Evolutionary conservation across 2,329 filamentous ascomycete genomes (phyloP), one percentile per base, ranked within the genome.

Genomic region (Pseudogymnoascus sp.): DNA sequence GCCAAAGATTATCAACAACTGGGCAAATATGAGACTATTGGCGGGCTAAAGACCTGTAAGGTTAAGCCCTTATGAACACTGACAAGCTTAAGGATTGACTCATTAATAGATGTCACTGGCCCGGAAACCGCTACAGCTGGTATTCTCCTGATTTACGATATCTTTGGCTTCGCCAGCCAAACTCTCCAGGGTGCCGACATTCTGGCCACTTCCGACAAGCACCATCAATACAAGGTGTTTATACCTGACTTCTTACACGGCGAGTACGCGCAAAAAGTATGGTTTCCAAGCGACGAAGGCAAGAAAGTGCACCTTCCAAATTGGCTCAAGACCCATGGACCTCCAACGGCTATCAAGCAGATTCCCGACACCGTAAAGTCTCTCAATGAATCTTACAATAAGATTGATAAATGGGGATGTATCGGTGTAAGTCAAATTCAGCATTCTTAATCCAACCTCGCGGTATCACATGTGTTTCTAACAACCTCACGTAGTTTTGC

Each of bases 221-320:
- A 7, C 23, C 28, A 25, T 19, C 22, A 41, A 62, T 94, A 95
- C 79, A 86, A 86, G 68, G 90, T 96, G 67, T 92, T 92, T 76
- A 92, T 97, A 66, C 92, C 92, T 25, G 92, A 97, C 77, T 93
- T 90, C 82, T 96, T 97, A 79, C 82, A 89, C 64, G 92, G 90
- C 72, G 67, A 69, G 7, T 66, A 68, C 49, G 72, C 33, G 59
- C 35, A 84, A 90, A 76, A 74, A 84, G 72, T 77, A 83, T 73
- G 78, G 77, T 25, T 77, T 89, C 3, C 77, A 77, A 30, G 75
- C 72, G 4, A 89, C 88, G 75, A 83, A 89, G 69, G 72, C 73
- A 33, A 69, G 64, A 11, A 65, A 62, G 35, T 64, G 67, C 62
- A 64, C 63, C 5, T 52, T 68, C 45, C 35, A 75, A 68, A n/a